Conservation (phyloP, 2,329 filamentous ascomycete genomes). For the Exserohilum rostratum region DNA sequence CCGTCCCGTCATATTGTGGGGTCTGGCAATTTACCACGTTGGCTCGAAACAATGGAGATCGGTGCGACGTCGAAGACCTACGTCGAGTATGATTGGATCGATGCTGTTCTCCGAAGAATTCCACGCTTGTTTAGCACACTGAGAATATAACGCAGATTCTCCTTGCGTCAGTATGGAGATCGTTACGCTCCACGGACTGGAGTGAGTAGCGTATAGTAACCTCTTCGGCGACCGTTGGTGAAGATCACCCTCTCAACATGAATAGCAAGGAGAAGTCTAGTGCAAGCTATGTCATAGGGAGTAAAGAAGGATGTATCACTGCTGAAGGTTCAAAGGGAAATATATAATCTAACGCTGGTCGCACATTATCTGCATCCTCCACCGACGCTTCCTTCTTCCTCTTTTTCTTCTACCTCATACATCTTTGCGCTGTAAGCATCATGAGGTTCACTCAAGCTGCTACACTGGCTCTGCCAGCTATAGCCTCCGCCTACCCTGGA, state of each 20-base stretch:
- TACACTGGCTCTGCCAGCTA: constrained; percentile 19
- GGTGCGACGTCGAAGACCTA: not conserved
- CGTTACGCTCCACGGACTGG: too few species aligned
- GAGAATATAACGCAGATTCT: not conserved
- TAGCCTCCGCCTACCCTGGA: constrained; percentile 22
- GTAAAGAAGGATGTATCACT: not conserved
- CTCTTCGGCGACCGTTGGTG: not conserved
- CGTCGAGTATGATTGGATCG: not conserved
- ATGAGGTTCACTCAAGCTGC: constrained; percentile 22
- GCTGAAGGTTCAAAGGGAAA: not conserved
- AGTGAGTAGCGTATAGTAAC: not conserved
- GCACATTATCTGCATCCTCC: not conserved
- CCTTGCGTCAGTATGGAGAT: not conserved
- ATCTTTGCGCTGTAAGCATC: not conserved
- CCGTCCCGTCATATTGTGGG: not conserved
- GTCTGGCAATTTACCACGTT: not conserved
- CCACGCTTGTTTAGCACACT: not conserved
- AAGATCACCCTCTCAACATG: constrained; percentile 2
- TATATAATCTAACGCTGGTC: constrained; percentile 2
- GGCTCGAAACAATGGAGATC: not conserved
- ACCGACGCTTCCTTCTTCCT: not conserved
- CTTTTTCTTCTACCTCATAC: not conserved
- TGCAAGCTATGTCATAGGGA: not conserved
- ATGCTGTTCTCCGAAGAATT: not conserved
- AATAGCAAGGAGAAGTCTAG: not conserved